A percentile compares a stretch with the other conserved stretches of the same genome.
Conservation (phyloP, 441 rosid genomes). For the Cnidoscolus chayamansa region DNA sequence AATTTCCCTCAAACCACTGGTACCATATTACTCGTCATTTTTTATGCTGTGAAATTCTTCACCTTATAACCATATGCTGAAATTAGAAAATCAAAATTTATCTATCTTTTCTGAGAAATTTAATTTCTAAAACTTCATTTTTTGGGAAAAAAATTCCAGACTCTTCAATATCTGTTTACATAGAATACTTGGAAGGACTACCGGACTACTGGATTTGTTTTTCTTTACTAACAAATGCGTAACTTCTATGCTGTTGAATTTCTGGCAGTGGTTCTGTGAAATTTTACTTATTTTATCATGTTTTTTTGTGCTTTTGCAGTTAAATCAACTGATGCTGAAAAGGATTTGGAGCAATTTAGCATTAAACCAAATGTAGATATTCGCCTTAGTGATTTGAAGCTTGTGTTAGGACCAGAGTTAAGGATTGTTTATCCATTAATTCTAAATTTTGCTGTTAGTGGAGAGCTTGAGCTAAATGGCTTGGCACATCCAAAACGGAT, state of each 20-base stretch:
- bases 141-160: neutral
- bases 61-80: neutral
- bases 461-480: conserved; percentile 92
- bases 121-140: neutral
- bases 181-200: neutral
- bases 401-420: no score
- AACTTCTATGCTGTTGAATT: neutral
- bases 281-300: neutral
- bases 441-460: conserved; percentile 83
- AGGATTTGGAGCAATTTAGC: conserved; percentile 62
- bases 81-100: neutral
- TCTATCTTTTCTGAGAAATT: neutral
- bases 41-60: neutral
- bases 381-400: conserved; percentile 67
- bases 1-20: conserved; percentile 63
- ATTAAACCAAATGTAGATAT: conserved; percentile 81
- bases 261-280: neutral
- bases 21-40: conserved; percentile 28
- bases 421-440: conserved; percentile 50
- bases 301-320: conserved; percentile 44
- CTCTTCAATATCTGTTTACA: neutral
- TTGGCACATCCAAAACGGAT: conserved; percentile 87
- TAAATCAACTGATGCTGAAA: conserved; percentile 67
- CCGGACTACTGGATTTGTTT: neutral
- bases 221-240: conserved; percentile 4